phyloP scores from a whole-genome alignment of 352 stramenopile species.

The Phytophthora sojae region DNA sequence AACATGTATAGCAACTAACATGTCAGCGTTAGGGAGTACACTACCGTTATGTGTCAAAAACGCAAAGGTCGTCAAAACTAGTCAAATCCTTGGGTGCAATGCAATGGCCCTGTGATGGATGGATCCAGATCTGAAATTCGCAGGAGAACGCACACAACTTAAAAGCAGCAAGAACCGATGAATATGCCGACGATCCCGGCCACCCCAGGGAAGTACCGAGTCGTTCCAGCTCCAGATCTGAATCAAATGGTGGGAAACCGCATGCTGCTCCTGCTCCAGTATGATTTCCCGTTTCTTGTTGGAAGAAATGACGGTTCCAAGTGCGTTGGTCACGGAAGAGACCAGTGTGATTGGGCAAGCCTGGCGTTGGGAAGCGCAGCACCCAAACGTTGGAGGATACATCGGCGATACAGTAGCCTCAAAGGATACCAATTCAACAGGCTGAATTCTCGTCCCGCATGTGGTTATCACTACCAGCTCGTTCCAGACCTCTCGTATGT shows the following conservation, averaged over 20 bases:
- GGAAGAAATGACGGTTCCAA: neutral
- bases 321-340: neutral
- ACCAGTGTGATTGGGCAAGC: neutral
- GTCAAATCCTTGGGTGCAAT: no score
- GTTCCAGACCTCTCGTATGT: conserved; percentile 11
- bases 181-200: no score
- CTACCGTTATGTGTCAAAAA: no score
- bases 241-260: conserved; percentile 24
- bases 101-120: no score
- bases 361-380: neutral
- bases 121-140: no score
- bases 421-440: neutral
- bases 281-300: conserved; percentile 39
- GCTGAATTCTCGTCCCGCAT: no score
- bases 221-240: conserved; percentile 28
- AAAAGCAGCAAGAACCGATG: no score
- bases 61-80: no score
- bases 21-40: no score
- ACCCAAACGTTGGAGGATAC: neutral
- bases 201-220: conserved; percentile 20
- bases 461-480: neutral
- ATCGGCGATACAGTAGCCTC: neutral
- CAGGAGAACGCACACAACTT: no score
- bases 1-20: no score
- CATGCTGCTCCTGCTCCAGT: conserved; percentile 25